Evolutionary conservation across 2,329 filamentous ascomycete genomes (phyloP), one percentile per base, ranked within the genome.

Genomic region (Microdochium nivale): DNA sequence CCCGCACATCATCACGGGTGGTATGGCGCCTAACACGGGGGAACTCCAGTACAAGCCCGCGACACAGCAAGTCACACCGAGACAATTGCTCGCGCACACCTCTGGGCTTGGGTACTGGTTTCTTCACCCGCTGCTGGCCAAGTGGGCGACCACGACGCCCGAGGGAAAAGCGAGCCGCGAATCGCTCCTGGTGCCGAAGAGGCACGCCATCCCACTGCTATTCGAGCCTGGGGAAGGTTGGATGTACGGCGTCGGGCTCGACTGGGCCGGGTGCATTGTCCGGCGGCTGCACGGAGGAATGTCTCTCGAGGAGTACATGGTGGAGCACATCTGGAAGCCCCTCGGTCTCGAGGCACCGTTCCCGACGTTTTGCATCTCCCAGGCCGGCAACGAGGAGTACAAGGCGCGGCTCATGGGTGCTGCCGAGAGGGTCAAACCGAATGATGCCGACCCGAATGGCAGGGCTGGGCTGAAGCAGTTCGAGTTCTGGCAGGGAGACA

Each of bases 81-180:
- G 67, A n/a, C 69, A 72, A 37, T 65, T 79, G 2, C 65, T 80
- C 3, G 72, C 70, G 1, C 76, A 79, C 56, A 70, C 68, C 25
- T 66, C 70, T 0, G 77, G 77, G 1, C 54, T 65, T 0, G 59
- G 56, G 4, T 79, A 79, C 58, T 62, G 66, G 32, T 68, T 70
- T 47, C 47, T 69, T 19, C 47, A 64, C 35, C 50, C 52, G 35
- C 33, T 30, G 16, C 35, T 61, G 46, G 48, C 27, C 24, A 56
- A 52, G 49, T 43, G 47, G 37, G 27, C 21, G 3, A 37, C 49
- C 32, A 53, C 30, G 51, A 56, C 40, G 47, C 53, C 48, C 16
- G 23, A 19, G 50, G n/a, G 30, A 8, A 13, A 10, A 3, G 13
- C 23, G 3, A 13, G 27, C 25, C 52, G 48, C 16, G 59, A 55